A percentile compares a stretch with the other conserved stretches of the same genome.
phyloP scores from a whole-genome alignment of 1,284 basidiomycete species.

The Malassezia dermatis region DNA sequence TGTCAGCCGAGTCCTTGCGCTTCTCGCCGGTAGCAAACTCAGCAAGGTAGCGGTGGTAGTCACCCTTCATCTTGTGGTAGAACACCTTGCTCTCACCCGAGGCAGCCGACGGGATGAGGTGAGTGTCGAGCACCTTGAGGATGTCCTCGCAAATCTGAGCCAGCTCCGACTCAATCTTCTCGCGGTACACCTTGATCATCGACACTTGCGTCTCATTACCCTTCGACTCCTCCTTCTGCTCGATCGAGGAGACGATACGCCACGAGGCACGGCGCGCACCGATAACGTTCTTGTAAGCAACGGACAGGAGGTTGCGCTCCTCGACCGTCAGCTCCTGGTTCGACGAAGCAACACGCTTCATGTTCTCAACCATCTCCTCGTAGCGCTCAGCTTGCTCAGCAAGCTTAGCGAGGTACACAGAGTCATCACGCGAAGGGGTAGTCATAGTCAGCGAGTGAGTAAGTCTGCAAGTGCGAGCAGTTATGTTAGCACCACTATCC shows the following conservation, averaged over 20 bases:
- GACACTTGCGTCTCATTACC: constrained; percentile 93
- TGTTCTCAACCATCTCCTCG: constrained; percentile 49
- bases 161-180: constrained; percentile 93
- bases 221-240: constrained; percentile 99
- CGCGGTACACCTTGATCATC: constrained; percentile 96
- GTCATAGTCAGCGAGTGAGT: constrained; percentile 28
- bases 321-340: constrained; percentile 78
- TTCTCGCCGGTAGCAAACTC: constrained; percentile 98
- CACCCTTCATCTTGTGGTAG: constrained; percentile 99
- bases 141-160: constrained; percentile 99
- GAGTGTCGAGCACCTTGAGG: constrained; percentile 94
- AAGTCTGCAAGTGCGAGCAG: neutral
- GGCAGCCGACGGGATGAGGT: constrained; percentile 95
- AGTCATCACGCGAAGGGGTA: constrained; percentile 42
- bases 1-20: constrained; percentile 95
- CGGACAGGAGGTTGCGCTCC: constrained; percentile 95
- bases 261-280: constrained; percentile 97
- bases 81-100: constrained; percentile 99
- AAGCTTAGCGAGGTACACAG: constrained; percentile 49
- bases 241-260: constrained; percentile 97
- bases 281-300: constrained; percentile 99
- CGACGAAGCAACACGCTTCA: constrained; percentile 48
- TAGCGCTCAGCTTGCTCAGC: constrained; percentile 49
- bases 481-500: neutral
- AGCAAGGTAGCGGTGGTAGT: constrained; percentile 99